Conservation (phyloP, 768 basidiomycete species). For the Trametes punicea region DNA sequence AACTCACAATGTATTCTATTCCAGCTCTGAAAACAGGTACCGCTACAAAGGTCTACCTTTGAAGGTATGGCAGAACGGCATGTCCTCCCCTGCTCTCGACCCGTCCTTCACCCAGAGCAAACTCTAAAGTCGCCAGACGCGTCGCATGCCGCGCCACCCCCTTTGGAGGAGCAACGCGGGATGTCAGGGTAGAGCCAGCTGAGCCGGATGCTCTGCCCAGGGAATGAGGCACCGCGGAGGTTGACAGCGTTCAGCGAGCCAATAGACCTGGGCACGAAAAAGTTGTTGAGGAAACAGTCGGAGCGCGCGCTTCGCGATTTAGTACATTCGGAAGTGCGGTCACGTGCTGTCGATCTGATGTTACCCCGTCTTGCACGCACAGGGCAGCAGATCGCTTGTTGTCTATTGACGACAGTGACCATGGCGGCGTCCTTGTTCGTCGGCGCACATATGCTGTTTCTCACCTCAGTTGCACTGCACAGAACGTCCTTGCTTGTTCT, state of each 20-base stretch:
- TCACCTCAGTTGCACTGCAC: neutral
- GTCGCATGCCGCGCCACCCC: neutral
- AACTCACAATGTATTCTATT: no score
- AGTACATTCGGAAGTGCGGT: neutral
- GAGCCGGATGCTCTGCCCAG: conserved; percentile 10
- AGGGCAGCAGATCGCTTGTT: neutral
- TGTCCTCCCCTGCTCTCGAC: conserved; percentile 17
- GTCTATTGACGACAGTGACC: neutral
- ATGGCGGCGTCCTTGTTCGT: neutral
- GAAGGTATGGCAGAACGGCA: neutral
- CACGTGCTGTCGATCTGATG: neutral
- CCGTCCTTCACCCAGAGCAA: conserved; percentile 1
- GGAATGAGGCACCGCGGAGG: conserved; percentile 20
- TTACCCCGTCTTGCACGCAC: neutral
- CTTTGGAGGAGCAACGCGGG: conserved; percentile 2
- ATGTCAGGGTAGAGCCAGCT: neutral
- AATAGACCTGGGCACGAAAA: conserved; percentile 11
- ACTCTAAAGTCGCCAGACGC: neutral
- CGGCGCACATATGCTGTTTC: neutral
- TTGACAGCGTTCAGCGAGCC: conserved; percentile 17
- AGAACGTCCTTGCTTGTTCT: no score
- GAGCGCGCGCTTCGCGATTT: neutral
- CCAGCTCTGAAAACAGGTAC: no score
- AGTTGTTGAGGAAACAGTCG: neutral
- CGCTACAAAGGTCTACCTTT: no score